These are phyloP conservation scores for Apiotrichum mycotoxinovorans DNA, from an alignment of 1,284 basidiomycete species.

Conservation along the genomic window DNA sequence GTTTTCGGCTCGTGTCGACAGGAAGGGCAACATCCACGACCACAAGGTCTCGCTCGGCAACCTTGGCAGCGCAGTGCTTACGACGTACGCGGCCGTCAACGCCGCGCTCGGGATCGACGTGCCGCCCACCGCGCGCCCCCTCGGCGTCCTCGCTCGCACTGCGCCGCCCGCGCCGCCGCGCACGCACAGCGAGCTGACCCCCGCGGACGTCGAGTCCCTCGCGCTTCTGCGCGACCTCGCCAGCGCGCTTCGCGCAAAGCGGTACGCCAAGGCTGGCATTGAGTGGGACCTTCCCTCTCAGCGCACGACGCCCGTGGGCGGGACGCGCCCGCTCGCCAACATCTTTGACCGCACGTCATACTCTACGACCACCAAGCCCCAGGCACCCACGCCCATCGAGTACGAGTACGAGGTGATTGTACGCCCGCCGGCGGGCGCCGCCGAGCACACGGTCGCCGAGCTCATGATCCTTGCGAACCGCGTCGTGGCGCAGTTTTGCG, in stretches of 20 bases:
- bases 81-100: conserved; percentile 72
- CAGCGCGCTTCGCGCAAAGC: conserved; percentile 27
- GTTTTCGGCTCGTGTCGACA: conserved; percentile 72
- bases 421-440: not conserved
- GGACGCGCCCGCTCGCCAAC: not conserved
- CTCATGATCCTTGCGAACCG: conserved; percentile 79
- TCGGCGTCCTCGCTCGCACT: conserved; percentile 24
- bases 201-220: conserved; percentile 49
- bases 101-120: conserved; percentile 52
- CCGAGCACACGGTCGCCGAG: conserved; percentile 63
- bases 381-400: not conserved
- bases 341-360: conserved; percentile 24
- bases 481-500: conserved; percentile 68
- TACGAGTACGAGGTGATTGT: not conserved
- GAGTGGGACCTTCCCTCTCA: conserved; percentile 25
- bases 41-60: conserved; percentile 66
- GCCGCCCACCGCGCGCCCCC: conserved; percentile 24
- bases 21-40: conserved; percentile 65
- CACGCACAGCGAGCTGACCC: not conserved
- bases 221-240: conserved; percentile 49
- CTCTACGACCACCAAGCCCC: conserved; percentile 31
- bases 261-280: conserved; percentile 30
- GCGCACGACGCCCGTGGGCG: not conserved
- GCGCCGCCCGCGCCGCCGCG: not conserved
- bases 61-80: conserved; percentile 63